phyloP scores from a whole-genome alignment of 257 asterid species.

The Fraxinus quadrangulata region DNA sequence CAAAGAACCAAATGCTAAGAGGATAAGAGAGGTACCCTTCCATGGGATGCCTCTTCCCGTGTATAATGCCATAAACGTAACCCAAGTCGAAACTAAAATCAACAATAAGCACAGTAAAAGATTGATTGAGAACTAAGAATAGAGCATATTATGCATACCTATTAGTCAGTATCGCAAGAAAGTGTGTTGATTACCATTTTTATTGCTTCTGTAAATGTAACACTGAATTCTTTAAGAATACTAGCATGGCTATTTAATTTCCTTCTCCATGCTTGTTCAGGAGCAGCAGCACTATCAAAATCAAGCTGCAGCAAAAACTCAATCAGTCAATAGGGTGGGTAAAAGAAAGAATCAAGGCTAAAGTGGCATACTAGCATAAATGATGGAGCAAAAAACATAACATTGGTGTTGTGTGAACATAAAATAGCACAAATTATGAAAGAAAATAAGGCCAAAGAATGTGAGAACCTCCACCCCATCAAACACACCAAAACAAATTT shows the following conservation, averaged over 20 bases:
- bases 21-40: conserved; percentile 68
- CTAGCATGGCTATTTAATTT: conserved; percentile 80
- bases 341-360: not conserved
- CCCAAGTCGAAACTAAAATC: conserved; percentile 81
- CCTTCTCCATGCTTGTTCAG: conserved; percentile 96
- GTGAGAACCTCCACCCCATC: no score
- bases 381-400: not conserved
- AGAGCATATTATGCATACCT: not conserved
- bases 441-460: no score
- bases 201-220: conserved; percentile 86
- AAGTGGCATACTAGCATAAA: not conserved
- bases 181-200: conserved; percentile 67
- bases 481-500: not conserved
- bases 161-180: not conserved
- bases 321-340: not conserved
- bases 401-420: not conserved
- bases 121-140: conserved; percentile 19
- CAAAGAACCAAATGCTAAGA: conserved; percentile 16
- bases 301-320: conserved; percentile 54
- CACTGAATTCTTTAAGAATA: conserved; percentile 87
- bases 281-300: conserved; percentile 87
- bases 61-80: conserved; percentile 86
- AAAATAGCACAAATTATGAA: no score
- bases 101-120: conserved; percentile 24
- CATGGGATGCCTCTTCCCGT: conserved; percentile 96